Base-by-base conservation (phyloP, 2,329 filamentous ascomycete genomes). In the Alternaria sp. region DNA sequence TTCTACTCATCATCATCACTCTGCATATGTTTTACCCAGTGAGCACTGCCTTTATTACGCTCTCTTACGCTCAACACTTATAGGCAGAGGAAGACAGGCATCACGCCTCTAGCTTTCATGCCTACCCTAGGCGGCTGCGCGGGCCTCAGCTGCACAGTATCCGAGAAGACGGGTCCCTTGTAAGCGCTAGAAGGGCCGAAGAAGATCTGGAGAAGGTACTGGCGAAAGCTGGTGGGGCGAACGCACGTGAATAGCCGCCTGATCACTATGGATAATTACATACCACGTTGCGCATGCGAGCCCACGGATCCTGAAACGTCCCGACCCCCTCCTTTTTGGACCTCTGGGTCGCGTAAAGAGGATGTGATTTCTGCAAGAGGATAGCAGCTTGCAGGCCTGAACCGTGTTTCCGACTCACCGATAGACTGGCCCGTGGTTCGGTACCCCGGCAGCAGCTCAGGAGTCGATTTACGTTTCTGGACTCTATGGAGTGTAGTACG, bases 101-200 rank as follows among this genome's bases (percentile, higher is more conserved):
- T 56, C 44, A 18, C 43, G 50, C 30, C 52, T 34, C 51, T 44
- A 57, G 43, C n/a, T 46, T 32, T 54, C 56, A 63, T 60, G 52
- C 56, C 36, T 45, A 54, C 53, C 36, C 53, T 46, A 40, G 48
- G 59, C 44, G 54, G 59, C 54, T 49, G 58, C 52, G 41, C 57
- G 52, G 53, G 43, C 59, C 54, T 54, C 54, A 52, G 54, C 59
- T 61, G 62, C 54, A 67, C 56, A 45, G 62, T 30, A 55, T 54
- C 66, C 66, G 66, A 63, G 28, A 56, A 51, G 53, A 64, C 57
- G 66, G 62, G 41, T 46, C 62, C 50, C 38, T 49, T 36, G 55
- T 65, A 59, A 67, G 64, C 64, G 49, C 64, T 68, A 68, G 66
- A 68, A 68, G 59, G 45, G n/a, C 38, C 54, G 59, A 57, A 60